Percentiles rank a stretch among this genome's conserved stretches.
Evolutionary conservation across 2,329 filamentous ascomycete genomes (phyloP).

Genomic region (Pyricularia grisea): DNA sequence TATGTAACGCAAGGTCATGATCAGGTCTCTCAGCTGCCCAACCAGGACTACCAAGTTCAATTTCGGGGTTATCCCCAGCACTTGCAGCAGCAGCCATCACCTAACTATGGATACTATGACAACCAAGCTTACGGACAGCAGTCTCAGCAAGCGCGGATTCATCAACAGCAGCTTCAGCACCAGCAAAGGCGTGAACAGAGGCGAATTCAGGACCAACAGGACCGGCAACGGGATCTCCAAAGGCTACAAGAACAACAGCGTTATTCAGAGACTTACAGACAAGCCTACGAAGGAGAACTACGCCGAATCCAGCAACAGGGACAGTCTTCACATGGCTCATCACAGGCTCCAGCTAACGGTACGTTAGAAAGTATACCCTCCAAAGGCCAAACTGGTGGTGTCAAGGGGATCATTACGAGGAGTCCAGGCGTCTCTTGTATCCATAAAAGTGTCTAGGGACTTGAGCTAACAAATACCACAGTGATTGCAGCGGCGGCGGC

Average conservation of each 20-base stretch:
- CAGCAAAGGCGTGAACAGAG: background rate
- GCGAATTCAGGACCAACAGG: too few species aligned
- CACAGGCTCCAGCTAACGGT: background rate
- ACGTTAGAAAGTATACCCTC: background rate
- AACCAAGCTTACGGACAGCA: background rate
- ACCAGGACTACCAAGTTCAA: background rate
- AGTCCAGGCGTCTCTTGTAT: background rate
- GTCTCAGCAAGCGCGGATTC: background rate
- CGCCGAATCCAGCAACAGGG: background rate
- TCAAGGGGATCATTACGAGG: background rate
- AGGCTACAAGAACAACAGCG: too few species aligned
- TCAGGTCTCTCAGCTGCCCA: background rate
- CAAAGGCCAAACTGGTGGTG: background rate
- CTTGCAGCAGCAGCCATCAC: background rate
- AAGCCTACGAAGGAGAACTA: background rate
- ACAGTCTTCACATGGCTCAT: background rate
- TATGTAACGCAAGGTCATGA: background rate
- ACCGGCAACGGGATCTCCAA: too few species aligned
- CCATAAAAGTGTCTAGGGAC: background rate
- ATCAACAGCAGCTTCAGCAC: background rate
- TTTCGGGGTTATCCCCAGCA: background rate
- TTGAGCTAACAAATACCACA: background rate
- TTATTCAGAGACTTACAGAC: background rate
- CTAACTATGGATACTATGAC: background rate
- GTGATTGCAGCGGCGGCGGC: background rate